Base-by-base conservation (phyloP, 1,284 basidiomycete genomes). In the Irpex sp. region DNA sequence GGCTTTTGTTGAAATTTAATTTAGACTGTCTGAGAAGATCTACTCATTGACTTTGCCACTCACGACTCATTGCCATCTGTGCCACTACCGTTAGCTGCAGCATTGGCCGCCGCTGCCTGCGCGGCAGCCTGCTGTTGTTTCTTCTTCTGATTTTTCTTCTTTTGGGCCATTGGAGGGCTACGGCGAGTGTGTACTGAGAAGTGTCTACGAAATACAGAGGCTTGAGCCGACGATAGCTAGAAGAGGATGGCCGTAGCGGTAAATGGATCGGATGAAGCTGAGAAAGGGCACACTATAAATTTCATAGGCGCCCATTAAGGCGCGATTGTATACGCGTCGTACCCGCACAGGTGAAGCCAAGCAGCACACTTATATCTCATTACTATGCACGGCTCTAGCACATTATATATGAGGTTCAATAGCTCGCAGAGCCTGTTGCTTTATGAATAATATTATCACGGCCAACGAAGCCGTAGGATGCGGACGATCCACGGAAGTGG, bases 141-240 rank as follows among this genome's bases (percentile, higher is more conserved):
- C 68, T 72, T 75, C 68, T 72, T 73, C 46, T 69, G 66, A 58
- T 69, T 66, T 62, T 70, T 71, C 66, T 74, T 74, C 60, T 74
- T 75, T 62, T 71, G 70, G 15, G 71, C 63, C 71, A 74, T 73
- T 46, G 39, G 5, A 46, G 9, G 49, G 43, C 43, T 17, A 7
- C 11, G 5, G 43, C 43, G 11, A 13, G 43, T 15, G 49, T 21
- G 49, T 51, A 17, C 8, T 13, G 5, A 46, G n/a, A 46, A n/a
- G 8, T 17, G 31, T 57, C 6, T 57, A 15, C 31, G 31, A 39
- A 13, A 9, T 57, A 9, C 33, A 11, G 5, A 31, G 55, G 11
- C 37, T 57, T 57, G 49, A 51, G 17, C 8, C 49, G 21, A 17
- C 8, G 13, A 11, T 51, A 8, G 31, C 49, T 9, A 9, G 49